Conservation (phyloP, 805 yeast genomes). For the Teunomyces pallodes region DNA sequence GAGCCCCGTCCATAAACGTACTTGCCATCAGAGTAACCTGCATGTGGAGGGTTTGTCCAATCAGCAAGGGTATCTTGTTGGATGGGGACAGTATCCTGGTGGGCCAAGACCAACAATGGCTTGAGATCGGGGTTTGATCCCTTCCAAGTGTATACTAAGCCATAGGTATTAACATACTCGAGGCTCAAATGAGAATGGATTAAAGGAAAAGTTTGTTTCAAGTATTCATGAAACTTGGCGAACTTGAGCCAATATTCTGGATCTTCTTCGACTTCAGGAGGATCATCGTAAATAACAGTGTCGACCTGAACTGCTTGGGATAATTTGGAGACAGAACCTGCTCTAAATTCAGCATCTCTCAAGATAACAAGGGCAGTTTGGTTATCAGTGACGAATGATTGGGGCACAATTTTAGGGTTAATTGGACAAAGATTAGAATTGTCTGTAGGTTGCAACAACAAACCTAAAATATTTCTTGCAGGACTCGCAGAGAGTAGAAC, state of each 20-base stretch:
- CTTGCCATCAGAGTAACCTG: conserved; percentile 60
- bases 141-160: conserved; percentile 62
- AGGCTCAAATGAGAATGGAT: conserved; percentile 47
- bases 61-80: conserved; percentile 50
- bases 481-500: background rate
- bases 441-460: background rate
- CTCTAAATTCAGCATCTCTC: conserved; percentile 23
- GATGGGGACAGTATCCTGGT: conserved; percentile 80
- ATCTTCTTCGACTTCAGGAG: conserved; percentile 49
- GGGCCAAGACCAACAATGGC: conserved; percentile 72
- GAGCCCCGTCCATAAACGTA: conserved; percentile 76
- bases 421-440: conserved; percentile 1
- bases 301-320: conserved; percentile 62
- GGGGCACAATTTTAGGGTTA: conserved; percentile 15
- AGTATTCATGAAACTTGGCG: conserved; percentile 47
- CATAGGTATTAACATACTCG: conserved; percentile 60
- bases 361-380: conserved; percentile 30
- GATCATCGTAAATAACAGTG: conserved; percentile 59
- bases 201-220: conserved; percentile 55
- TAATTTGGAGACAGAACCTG: conserved; percentile 41
- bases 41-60: conserved; percentile 70
- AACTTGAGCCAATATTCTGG: conserved; percentile 47
- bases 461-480: background rate
- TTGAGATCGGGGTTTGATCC: conserved; percentile 56
- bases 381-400: conserved; percentile 28